A percentile compares a stretch with the other conserved stretches of the same genome.
These are phyloP conservation scores for Sugiyamaella castrensis DNA, from an alignment of 1,139 yeast genomes.

Conservation along the genomic window DNA sequence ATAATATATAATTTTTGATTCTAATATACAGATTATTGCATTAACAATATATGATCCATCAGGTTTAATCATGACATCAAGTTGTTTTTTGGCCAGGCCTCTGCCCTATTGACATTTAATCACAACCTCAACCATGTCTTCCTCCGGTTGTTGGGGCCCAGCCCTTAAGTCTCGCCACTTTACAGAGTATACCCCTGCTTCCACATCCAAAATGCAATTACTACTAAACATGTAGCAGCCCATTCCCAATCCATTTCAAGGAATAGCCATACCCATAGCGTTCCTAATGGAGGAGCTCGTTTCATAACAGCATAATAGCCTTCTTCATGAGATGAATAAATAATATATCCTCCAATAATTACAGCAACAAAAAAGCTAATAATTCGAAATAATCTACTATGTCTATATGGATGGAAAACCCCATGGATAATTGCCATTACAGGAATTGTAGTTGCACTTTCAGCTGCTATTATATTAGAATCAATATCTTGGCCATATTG, in stretches of 20 bases:
- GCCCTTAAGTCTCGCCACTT: no score
- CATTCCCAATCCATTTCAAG: constrained; percentile 41
- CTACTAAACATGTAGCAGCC: constrained; percentile 34
- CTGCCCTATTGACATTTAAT: no score
- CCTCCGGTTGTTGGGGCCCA: no score
- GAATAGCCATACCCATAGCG: constrained; percentile 42
- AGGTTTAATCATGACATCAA: no score
- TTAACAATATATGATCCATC: no score
- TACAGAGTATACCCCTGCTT: constrained; percentile 27
- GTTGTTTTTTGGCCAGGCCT: no score
- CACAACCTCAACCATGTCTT: no score
- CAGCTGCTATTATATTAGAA: constrained; percentile 23
- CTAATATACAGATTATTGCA: neutral
- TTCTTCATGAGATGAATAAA: constrained; percentile 36
- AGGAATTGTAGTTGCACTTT: constrained; percentile 31
- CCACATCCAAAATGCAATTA: constrained; percentile 35
- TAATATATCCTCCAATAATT: constrained; percentile 36
- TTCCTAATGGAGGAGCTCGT: constrained; percentile 43
- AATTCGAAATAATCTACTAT: constrained; percentile 25
- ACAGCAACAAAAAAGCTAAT: constrained; percentile 28
- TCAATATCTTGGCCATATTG: constrained; percentile 34
- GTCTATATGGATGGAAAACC: constrained; percentile 29
- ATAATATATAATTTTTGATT: constrained; percentile 2
- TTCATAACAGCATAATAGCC: constrained; percentile 42
- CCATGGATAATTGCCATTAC: constrained; percentile 32